phyloP scores from a whole-genome alignment of 2,329 filamentous ascomycete species.

The Dothideomycetes sp. region DNA sequence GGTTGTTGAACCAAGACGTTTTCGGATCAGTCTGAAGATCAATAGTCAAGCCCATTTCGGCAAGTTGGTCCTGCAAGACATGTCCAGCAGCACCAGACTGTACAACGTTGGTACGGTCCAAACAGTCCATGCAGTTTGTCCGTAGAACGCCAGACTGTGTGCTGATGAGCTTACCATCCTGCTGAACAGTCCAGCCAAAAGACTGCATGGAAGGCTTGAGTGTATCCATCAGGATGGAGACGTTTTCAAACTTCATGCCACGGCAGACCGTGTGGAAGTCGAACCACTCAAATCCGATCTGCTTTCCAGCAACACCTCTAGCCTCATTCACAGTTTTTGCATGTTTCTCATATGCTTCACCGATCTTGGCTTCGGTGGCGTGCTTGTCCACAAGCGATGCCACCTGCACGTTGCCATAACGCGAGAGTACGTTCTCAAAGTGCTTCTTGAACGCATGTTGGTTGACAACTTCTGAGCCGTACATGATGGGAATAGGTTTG shows the following conservation, averaged over 20 bases:
- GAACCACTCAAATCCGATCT: conserved; percentile 82
- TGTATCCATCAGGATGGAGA: conserved; percentile 65
- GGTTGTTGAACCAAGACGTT: conserved; percentile 86
- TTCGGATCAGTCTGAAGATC: conserved; percentile 65
- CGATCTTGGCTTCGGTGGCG: conserved; percentile 70
- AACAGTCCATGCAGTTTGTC: conserved; percentile 97
- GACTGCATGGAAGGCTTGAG: conserved; percentile 59
- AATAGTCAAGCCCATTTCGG: conserved; percentile 65
- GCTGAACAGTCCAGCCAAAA: conserved; percentile 60
- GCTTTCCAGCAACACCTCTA: conserved; percentile 41
- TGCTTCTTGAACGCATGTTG: conserved; percentile 69
- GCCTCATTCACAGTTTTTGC: conserved; percentile 58
- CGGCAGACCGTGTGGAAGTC: conserved; percentile 89
- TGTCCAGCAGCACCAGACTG: conserved; percentile 84
- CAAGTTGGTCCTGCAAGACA: conserved; percentile 71
- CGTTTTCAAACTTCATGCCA: conserved; percentile 97
- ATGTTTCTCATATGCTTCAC: conserved; percentile 64
- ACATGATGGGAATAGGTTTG: conserved; percentile 73
- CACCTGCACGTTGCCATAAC: conserved; percentile 69
- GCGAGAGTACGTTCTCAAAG: conserved; percentile 57
- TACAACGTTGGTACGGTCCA: conserved; percentile 92
- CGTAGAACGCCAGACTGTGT: conserved; percentile 69
- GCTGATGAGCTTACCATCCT: conserved; percentile 33
- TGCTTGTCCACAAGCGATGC: conserved; percentile 85
- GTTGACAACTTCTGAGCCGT: conserved; percentile 73